Evolutionary conservation across 192 early-diverging fungal species (phyloP).

Genomic region (Rhizophagus sp.): DNA sequence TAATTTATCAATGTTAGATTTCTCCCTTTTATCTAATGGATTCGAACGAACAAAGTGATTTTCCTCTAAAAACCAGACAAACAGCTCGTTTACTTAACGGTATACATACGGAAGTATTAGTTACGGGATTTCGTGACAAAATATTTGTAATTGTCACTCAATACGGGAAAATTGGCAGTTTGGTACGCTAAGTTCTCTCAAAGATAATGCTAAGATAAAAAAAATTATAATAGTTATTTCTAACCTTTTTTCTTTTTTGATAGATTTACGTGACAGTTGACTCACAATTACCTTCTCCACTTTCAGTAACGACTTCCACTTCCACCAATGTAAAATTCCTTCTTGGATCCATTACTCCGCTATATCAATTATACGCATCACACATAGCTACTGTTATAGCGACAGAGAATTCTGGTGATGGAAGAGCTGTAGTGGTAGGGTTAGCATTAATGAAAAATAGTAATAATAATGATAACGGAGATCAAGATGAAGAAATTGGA

Average conservation of each 20-base stretch:
- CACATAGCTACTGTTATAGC: conserved; percentile 51
- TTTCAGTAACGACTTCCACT: background rate
- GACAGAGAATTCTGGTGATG: conserved; percentile 50
- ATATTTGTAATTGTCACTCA: conserved; percentile 56
- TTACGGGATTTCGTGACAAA: conserved; percentile 52
- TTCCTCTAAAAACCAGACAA: conserved; percentile 50
- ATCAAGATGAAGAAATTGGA: conserved; percentile 30
- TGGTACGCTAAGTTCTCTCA: conserved; percentile 39
- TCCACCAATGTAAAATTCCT: conserved; percentile 46
- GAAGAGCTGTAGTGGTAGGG: conserved; percentile 46
- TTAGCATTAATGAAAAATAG: conserved; percentile 47
- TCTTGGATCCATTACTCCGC: conserved; percentile 41
- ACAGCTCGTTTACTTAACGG: conserved; percentile 45
- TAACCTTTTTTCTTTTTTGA: background rate
- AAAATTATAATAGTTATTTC: no score
- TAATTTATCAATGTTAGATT: no score
- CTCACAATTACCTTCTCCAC: background rate
- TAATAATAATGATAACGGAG: conserved; percentile 25
- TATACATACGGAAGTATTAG: conserved; percentile 49
- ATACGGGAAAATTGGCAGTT: conserved; percentile 54
- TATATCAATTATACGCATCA: conserved; percentile 55
- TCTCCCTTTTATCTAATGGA: background rate
- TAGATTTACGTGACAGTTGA: conserved; percentile 22
- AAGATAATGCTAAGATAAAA: background rate
- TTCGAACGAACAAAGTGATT: background rate